These are phyloP conservation scores for Aureobasidium sp. DNA, from an alignment of 2,329 filamentous ascomycete genomes.

Conservation along the genomic window DNA sequence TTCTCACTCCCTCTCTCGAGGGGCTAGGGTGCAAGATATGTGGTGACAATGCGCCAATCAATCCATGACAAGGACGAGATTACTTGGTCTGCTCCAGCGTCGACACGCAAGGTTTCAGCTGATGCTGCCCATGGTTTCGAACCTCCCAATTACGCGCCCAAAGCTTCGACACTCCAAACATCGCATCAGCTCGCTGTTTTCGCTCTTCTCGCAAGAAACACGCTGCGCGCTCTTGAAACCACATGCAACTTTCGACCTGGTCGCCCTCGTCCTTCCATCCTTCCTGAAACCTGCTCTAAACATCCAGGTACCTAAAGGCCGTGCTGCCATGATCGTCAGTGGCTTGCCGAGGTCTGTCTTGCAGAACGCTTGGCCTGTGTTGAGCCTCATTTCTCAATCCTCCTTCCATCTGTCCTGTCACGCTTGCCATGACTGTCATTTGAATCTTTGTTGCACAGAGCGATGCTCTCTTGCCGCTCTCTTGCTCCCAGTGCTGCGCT, in stretches of 20 bases:
- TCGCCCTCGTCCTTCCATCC: neutral
- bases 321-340: neutral
- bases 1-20: neutral
- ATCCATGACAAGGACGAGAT: conserved; percentile 4
- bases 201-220: neutral
- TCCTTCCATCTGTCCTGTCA: neutral
- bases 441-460: neutral
- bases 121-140: conserved; percentile 5
- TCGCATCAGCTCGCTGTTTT: neutral
- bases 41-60: neutral
- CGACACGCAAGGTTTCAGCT: neutral
- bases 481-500: neutral
- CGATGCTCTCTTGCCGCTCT: neutral
- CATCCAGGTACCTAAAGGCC: neutral
- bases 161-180: neutral
- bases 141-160: neutral
- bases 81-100: neutral
- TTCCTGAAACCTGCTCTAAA: neutral
- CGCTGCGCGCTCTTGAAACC: neutral
- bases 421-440: neutral
- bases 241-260: neutral
- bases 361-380: conserved; percentile 2
- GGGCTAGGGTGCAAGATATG: neutral
- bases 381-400: neutral
- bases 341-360: conserved; percentile 9